phyloP scores from a whole-genome alignment of 352 stramenopile genomes.

The Vaucheria bursata region DNA sequence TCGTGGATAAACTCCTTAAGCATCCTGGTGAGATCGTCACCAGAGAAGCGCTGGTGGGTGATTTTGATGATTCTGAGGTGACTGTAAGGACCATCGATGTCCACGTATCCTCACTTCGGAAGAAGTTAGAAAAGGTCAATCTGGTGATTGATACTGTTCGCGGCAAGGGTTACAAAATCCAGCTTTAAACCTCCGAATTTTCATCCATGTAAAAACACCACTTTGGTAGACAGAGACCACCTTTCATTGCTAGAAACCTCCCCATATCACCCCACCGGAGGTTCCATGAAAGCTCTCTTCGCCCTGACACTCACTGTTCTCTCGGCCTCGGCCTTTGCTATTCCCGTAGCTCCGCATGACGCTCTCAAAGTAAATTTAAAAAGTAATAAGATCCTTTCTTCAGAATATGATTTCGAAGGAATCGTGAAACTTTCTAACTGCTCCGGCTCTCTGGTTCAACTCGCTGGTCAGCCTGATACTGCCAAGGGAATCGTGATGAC shows the following conservation, averaged over 20 bases:
- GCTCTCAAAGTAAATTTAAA: background rate
- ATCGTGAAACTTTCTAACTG: conserved; percentile 3
- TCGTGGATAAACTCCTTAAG: background rate
- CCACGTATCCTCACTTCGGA: background rate
- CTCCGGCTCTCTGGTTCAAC: background rate
- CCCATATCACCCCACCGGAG: background rate
- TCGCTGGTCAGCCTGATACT: background rate
- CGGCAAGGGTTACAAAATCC: background rate
- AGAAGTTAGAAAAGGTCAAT: background rate
- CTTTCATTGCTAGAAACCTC: background rate
- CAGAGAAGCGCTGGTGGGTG: background rate
- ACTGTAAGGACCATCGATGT: background rate
- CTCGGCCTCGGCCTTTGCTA: background rate
- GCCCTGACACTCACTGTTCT: background rate
- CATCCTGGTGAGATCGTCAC: background rate
- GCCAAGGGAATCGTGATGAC: background rate
- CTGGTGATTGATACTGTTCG: background rate
- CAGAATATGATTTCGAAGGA: background rate
- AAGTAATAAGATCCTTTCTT: background rate
- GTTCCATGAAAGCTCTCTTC: background rate
- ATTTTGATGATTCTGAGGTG: background rate
- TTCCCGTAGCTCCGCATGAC: background rate
- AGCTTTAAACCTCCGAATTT: too few species aligned
- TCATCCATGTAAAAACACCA: too few species aligned
- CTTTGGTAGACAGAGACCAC: too few species aligned